Percentiles rank a stretch among this genome's conserved stretches.
Evolutionary conservation across 2,329 filamentous ascomycete species (phyloP).

Genomic region (Trichoderma koningiopsis): DNA sequence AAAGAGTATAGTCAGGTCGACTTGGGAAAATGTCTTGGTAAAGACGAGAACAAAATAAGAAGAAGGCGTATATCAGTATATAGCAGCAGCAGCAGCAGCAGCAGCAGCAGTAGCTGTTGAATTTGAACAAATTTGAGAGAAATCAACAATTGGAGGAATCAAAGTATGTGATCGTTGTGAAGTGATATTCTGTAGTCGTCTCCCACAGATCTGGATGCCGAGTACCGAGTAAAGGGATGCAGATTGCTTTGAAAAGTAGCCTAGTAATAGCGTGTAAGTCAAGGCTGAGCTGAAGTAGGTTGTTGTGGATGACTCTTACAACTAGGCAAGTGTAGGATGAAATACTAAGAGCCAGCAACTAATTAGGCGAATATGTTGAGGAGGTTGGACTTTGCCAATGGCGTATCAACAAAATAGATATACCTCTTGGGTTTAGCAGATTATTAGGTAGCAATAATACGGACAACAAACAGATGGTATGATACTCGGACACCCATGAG

Average conservation of each 20-base stretch:
- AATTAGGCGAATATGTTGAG: not conserved
- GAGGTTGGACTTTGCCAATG: not conserved
- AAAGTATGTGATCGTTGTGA: not conserved
- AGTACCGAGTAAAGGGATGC: not conserved
- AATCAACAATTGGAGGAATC: not conserved
- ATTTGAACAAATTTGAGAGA: not conserved
- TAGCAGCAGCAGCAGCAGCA: not conserved
- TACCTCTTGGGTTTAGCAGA: not conserved
- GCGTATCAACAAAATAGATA: not conserved
- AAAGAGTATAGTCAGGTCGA: too few relatives aligned
- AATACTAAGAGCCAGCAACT: not conserved
- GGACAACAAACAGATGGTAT: not conserved
- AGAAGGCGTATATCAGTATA: not conserved
- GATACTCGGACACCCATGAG: conserved; percentile 8
- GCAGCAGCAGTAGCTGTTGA: not conserved
- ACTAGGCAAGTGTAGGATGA: not conserved
- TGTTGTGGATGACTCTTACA: not conserved
- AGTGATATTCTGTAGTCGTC: not conserved
- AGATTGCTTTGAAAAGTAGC: not conserved
- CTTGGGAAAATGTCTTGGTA: not conserved
- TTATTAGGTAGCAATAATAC: not conserved
- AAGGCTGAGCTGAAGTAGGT: not conserved
- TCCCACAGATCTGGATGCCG: not conserved
- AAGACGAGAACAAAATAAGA: not conserved
- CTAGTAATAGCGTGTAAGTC: conserved; percentile 6